Base-by-base conservation (phyloP, 1,139 yeast species). In the Yamadazyma kanchanaburiensis region DNA sequence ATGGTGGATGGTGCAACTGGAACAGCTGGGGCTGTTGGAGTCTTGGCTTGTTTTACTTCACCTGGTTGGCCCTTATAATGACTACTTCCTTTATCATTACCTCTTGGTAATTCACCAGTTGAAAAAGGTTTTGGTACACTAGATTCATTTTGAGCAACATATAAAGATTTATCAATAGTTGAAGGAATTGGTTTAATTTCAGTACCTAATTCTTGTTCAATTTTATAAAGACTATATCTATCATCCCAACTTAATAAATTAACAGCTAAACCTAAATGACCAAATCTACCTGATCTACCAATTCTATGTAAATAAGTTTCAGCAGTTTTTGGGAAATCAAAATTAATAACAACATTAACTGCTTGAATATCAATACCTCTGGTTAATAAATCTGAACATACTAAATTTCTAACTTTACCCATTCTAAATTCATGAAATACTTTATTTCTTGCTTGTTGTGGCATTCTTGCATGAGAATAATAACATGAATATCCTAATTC, bases 281-380 rank as follows among this genome's bases (percentile, higher is more conserved):
- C 98, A 56, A 88, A 91, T 72, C 98, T 84, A 48, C 98, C 99
- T 3, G 96, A 88, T 70, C 99, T 89, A 71, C 99, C 97, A 52
- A 91, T 94, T 74, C 98, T 85, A 64, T 91, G 98, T 49, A 91
- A 75, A 60, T 91, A 91, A 25, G 97, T 91, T 62, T 91, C 98
- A 8, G 97, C 96, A 36, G 86, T 88, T 60, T 91, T 91, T 39
- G 99, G 98, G 80, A 91, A 91, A 62, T 91, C 98, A 60, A 91
- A 94, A 64, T 91, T 91, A 51, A 91, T 86, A 34, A 91, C 98
- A 28, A 91, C 98, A 53, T 94, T 94, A 43, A 91, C 99, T 9
- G 97, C 97, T 62, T 94, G 98, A 49, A 91, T 91, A 71, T 91
- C 99, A 49, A 91, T 91, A 77, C 98, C 98, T 74, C 98, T 86